Percentiles rank a stretch among this genome's conserved stretches.
Conservation (phyloP, 768 basidiomycete genomes). For the Fistulinella prunicolor region DNA sequence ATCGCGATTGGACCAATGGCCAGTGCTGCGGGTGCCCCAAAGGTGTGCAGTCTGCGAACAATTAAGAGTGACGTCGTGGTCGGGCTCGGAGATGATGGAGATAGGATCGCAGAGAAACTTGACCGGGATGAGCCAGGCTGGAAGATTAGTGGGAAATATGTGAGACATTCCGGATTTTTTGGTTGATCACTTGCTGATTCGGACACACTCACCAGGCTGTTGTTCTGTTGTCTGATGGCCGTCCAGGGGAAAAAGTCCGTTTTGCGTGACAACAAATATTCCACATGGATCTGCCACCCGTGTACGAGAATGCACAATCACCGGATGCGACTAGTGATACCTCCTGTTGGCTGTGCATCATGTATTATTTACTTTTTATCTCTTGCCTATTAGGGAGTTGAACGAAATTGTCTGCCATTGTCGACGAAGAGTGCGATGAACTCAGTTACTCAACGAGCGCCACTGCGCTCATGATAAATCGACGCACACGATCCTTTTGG, state of each 20-base stretch:
- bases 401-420: too few relatives aligned
- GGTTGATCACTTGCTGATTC: conserved; percentile 13
- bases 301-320: not conserved
- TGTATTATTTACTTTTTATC: not conserved
- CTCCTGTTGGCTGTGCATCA: not conserved
- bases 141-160: conserved; percentile 98
- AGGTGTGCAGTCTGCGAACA: conserved; percentile 81
- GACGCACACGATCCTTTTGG: too few relatives aligned
- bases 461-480: too few relatives aligned
- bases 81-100: conserved; percentile 67
- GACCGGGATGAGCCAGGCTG: conserved; percentile 87
- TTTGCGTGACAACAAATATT: conserved; percentile 46
- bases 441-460: too few relatives aligned
- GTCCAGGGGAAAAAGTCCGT: conserved; percentile 85
- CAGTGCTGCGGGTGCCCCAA: conserved; percentile 81
- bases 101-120: conserved; percentile 70
- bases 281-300: not conserved
- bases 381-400: too few relatives aligned
- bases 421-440: too few relatives aligned
- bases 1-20: conserved; percentile 93
- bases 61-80: conserved; percentile 97
- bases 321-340: conserved; percentile 2
- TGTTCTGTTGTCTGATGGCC: conserved; percentile 82
- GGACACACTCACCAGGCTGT: conserved; percentile 55
- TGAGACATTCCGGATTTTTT: conserved; percentile 30